Percentiles rank a stretch among this genome's conserved stretches.
phyloP scores from a whole-genome alignment of 768 basidiomycete species.

The Leccinum subtestaceum region DNA sequence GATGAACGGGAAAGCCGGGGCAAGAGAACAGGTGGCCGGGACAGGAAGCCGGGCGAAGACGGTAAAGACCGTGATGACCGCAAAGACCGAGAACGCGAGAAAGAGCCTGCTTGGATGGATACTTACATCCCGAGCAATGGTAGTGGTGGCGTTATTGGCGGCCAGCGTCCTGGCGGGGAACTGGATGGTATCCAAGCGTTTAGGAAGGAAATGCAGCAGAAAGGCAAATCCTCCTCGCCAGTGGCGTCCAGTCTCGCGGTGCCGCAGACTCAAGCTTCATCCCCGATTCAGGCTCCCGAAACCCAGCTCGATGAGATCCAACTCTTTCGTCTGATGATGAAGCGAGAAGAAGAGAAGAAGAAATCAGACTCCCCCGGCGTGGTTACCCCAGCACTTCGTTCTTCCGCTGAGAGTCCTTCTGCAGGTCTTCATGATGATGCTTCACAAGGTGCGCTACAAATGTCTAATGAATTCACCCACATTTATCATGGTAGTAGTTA shows the following conservation, averaged over 20 bases:
- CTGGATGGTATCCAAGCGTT: constrained; percentile 84
- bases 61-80: constrained; percentile 49
- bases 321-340: constrained; percentile 80
- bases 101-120: constrained; percentile 93
- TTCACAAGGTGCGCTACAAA: constrained; percentile 21
- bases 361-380: constrained; percentile 28
- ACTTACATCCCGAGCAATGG: constrained; percentile 68
- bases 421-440: constrained; percentile 6
- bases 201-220: constrained; percentile 82
- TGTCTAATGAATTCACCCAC: not conserved
- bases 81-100: constrained; percentile 63
- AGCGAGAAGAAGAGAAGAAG: constrained; percentile 61
- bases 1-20: constrained; percentile 69
- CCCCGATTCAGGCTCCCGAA: constrained; percentile 20
- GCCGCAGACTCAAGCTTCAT: constrained; percentile 24
- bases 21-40: constrained; percentile 59
- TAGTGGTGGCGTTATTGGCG: constrained; percentile 61
- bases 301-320: constrained; percentile 77
- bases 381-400: not conserved
- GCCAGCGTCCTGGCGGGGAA: constrained; percentile 58
- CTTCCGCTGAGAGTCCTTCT: constrained; percentile 14
- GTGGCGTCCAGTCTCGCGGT: constrained; percentile 5
- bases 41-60: constrained; percentile 49
- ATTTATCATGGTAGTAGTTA: constrained; percentile 17
- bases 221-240: constrained; percentile 48